Conservation (phyloP, 2,329 filamentous ascomycete species). For the Cercospora zeae-maydis region DNA sequence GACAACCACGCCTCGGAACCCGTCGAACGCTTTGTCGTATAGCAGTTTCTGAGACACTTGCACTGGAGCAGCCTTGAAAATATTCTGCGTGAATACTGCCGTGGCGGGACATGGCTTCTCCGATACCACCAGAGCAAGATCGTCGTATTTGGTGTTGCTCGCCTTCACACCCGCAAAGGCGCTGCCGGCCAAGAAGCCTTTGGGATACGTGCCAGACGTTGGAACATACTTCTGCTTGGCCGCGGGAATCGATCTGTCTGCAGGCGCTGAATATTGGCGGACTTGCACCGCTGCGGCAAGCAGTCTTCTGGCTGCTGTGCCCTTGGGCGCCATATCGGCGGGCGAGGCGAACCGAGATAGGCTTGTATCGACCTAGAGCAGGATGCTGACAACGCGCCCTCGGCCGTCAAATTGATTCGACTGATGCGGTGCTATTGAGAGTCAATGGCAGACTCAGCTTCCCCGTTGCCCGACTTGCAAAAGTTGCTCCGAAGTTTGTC, state of each 20-base stretch:
- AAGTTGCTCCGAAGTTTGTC: neutral
- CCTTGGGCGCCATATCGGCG: slow-evolving; percentile 23
- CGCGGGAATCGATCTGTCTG: slow-evolving; percentile 61
- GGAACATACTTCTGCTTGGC: slow-evolving; percentile 91
- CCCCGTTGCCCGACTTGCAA: neutral
- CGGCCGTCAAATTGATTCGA: neutral
- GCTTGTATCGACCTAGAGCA: neutral
- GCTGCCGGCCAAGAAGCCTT: slow-evolving; percentile 82
- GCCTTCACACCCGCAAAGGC: slow-evolving; percentile 92
- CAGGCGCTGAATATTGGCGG: slow-evolving; percentile 58
- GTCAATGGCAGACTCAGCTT: slow-evolving; percentile 9
- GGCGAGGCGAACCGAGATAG: neutral
- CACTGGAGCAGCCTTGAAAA: slow-evolving; percentile 94
- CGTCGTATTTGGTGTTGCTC: slow-evolving; percentile 84
- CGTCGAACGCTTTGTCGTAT: slow-evolving; percentile 60
- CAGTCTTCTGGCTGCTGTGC: slow-evolving; percentile 25
- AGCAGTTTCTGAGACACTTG: slow-evolving; percentile 69
- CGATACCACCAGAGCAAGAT: slow-evolving; percentile 84
- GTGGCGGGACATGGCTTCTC: slow-evolving; percentile 81
- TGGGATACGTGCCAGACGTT: slow-evolving; percentile 77
- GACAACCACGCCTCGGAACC: slow-evolving; percentile 77
- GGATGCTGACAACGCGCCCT: neutral
- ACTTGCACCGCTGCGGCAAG: slow-evolving; percentile 36
- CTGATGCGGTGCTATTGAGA: neutral
- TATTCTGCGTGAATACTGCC: slow-evolving; percentile 96